Base-by-base conservation (phyloP, 2,329 filamentous ascomycete genomes). In the Aureobasidium subglaciale region DNA sequence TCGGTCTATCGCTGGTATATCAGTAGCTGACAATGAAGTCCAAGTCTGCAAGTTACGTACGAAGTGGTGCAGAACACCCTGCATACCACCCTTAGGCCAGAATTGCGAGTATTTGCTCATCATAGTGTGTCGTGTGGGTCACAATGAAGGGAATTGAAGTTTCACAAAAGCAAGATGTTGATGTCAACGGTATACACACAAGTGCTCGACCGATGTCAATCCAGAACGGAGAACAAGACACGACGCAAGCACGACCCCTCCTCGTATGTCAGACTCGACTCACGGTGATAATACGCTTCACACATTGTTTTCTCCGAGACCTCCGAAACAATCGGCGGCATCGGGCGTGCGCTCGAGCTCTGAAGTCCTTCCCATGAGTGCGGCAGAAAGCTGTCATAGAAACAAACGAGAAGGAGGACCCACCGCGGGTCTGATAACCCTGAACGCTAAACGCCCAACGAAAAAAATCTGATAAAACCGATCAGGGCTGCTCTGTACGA, bases 1-100 rank as follows among this genome's bases (percentile, higher is more conserved):
- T 73, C 71, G 15, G 70, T 71, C 70, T 73, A 59, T 22, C 29
- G 6, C 57, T 11, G 20, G 9, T 18, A 18, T 7, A 41, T 46
- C 15, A 50, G 50, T 25, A 38, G n/a, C 25, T 34, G 43, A n/a
- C 22, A n/a, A 29, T 16, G 32, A 24, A 13, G 29, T 2, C 27
- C 25, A 18, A 15, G 7, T 6, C 0, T 2, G 38, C 16, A 41
- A 41, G 25, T n/a, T n/a, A 60, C 63, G 20, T 61, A 65, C 63
- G 49, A 61, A 66, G 46, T 66, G 63, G 50, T 66, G 64, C n/a
- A 65, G 49, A 15, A 62, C 59, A 9, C 63, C 64, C 5, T 62
- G 59, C 16, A 63, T 42, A 29, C 60, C 62, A 22, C 65, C 63
- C 38, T 62, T 65, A 18, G 62, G 63, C 64, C 64, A 67, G 56